phyloP scores from a whole-genome alignment of 371 early-diverging fungal genomes.

The Nosema muscidifuracis region DNA sequence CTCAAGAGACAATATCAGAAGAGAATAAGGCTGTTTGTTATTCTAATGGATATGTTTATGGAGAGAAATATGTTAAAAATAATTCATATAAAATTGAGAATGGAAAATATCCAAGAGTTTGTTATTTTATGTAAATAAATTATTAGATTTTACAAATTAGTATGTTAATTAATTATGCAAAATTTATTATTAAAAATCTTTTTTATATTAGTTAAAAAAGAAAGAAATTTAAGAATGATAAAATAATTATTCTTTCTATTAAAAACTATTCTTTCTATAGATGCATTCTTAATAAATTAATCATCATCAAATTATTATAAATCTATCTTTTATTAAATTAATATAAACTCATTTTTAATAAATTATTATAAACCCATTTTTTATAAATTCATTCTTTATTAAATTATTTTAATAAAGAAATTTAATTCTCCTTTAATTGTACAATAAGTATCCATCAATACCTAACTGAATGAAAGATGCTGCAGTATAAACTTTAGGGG shows the following conservation, averaged over 20 bases:
- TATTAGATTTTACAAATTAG: too few relatives aligned
- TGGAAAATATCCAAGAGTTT: slow-evolving; percentile 1
- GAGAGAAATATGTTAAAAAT: slow-evolving; percentile 12
- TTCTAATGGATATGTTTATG: slow-evolving; percentile 31
- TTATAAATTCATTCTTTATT: too few relatives aligned
- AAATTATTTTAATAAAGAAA: too few relatives aligned
- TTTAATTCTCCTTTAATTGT: too few relatives aligned
- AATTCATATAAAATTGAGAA: background rate
- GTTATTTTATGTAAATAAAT: slow-evolving; percentile 2
- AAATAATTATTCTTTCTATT: too few relatives aligned
- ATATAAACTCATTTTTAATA: too few relatives aligned
- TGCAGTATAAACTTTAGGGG: slow-evolving; percentile 37
- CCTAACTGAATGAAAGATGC: slow-evolving; percentile 46
- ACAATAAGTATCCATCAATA: slow-evolving; percentile 39
- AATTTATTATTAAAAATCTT: background rate
- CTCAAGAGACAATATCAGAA: slow-evolving; percentile 6
- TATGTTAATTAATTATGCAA: background rate
- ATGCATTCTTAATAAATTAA: too few relatives aligned
- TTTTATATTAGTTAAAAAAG: background rate
- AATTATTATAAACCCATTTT: too few relatives aligned
- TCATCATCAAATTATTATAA: too few relatives aligned
- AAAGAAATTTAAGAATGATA: background rate
- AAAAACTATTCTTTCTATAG: too few relatives aligned
- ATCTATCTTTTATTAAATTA: too few relatives aligned
- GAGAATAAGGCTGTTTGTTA: slow-evolving; percentile 8